Conservation (phyloP, 1,139 yeast genomes). For the Kurtzmaniella quercitrusa region DNA sequence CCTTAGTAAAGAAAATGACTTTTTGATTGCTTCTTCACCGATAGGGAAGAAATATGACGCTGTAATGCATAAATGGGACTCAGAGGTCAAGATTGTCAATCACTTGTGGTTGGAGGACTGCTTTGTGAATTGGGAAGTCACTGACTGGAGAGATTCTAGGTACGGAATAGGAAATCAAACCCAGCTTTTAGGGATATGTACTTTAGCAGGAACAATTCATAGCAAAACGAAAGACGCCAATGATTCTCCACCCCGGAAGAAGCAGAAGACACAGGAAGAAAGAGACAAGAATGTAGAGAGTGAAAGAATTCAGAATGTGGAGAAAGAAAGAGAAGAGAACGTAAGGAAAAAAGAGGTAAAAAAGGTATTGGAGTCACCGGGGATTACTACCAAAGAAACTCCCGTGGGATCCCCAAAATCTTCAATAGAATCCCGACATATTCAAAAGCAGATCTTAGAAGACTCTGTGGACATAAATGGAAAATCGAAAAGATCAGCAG, state of each 20-base stretch:
- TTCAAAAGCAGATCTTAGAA: background rate
- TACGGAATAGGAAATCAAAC: conserved; percentile 1
- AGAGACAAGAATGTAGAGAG: conserved; percentile 3
- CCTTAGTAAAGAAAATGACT: conserved; percentile 64
- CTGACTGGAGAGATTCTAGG: conserved; percentile 35
- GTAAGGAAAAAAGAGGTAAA: conserved; percentile 6
- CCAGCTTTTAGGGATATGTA: conserved; percentile 18
- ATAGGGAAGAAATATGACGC: conserved; percentile 73
- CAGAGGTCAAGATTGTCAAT: conserved; percentile 55
- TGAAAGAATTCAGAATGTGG: too few relatives aligned
- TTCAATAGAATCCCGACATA: background rate
- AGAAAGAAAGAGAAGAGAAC: conserved; percentile 3
- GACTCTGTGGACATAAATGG: conserved; percentile 2
- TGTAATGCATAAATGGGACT: conserved; percentile 57
- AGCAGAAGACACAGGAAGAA: conserved; percentile 9
- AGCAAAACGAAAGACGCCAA: conserved; percentile 8
- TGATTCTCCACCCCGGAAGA: conserved; percentile 6
- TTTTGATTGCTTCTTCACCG: conserved; percentile 64
- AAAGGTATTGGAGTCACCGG: background rate
- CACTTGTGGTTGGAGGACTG: conserved; percentile 92
- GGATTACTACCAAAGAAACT: background rate
- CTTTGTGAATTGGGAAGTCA: conserved; percentile 54
- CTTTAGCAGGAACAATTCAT: conserved; percentile 15
- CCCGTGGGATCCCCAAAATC: background rate
- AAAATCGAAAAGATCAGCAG: conserved; percentile 47